Evolutionary conservation across 768 basidiomycete genomes (phyloP).

Genomic region (Russula foetens): DNA sequence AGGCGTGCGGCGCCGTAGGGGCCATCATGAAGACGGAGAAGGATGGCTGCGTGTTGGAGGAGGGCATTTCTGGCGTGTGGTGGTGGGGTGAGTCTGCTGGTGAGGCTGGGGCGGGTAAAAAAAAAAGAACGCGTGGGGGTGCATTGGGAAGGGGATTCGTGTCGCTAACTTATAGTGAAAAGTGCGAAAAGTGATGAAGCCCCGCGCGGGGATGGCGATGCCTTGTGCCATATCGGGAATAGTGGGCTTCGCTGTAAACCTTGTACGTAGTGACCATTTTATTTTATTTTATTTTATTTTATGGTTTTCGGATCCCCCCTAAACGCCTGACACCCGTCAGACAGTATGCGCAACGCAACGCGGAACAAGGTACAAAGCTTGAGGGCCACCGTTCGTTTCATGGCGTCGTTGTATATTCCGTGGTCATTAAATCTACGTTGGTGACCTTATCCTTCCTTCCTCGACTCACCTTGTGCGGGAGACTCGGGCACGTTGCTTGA

Average conservation of each 20-base stretch:
- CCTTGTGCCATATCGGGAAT: conserved; percentile 19
- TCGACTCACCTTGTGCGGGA: not conserved
- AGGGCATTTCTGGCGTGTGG: not conserved
- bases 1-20: conserved; percentile 10
- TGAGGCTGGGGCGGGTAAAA: not conserved
- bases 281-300: not conserved
- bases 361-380: not conserved
- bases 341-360: not conserved
- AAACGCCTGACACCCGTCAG: no score
- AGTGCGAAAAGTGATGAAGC: no score
- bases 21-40: conserved; percentile 10
- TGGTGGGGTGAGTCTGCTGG: not conserved
- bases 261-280: not conserved
- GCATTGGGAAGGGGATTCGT: no score
- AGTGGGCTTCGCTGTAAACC: not conserved
- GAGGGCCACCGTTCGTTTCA: not conserved
- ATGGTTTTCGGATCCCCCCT: not conserved
- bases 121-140: no score
- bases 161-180: not conserved
- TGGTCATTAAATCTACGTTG: conserved; percentile 6
- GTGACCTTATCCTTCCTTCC: not conserved
- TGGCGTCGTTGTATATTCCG: not conserved
- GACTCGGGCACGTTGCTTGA: not conserved
- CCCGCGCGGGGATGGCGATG: not conserved
- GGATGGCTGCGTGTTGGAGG: not conserved